Conservation (phyloP, 176 grass and related monocot genomes). For the Triticum aestivum region IWGSC_CS_RefSeq_v2.1 NC_057811.1:114924407-114924906, state of each 20-base stretch:
- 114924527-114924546: not conserved
- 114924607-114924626: not conserved
- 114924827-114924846: not conserved
- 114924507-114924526: no score
- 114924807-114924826: not conserved
- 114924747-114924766: not conserved
- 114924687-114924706: not conserved
- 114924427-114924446: conserved; percentile 30
- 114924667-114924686: not conserved
- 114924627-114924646: not conserved
- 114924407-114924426: not conserved
- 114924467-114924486: not conserved
- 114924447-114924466: not conserved
- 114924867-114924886: not conserved
- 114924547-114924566: not conserved
- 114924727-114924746: not conserved
- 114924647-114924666: not conserved
- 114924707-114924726: not conserved
- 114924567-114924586: not conserved
- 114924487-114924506: no score
- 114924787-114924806: not conserved
- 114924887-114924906: not conserved
- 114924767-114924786: not conserved
- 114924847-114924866: not conserved
- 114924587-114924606: not conserved